Evolutionary conservation across 345 rosid genomes (phyloP), one percentile per base, ranked within the genome.

Genomic region (Mangifera indica): DNA sequence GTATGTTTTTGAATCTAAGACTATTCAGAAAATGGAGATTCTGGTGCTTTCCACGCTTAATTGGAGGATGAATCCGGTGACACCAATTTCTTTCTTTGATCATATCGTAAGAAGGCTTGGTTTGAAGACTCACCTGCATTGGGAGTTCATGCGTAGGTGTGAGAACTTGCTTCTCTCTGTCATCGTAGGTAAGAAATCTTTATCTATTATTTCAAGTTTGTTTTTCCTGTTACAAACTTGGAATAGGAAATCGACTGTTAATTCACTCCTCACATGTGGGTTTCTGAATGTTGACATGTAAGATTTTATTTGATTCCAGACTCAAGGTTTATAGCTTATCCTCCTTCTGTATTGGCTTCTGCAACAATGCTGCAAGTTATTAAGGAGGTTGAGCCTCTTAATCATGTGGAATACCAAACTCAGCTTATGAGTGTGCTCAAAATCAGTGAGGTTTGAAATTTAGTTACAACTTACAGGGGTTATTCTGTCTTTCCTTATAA

Each of bases 61-160:
- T 26, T 94, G 97, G 97, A 83, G 87, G 83, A 92, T 94, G 98
- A 88, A 90, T 69, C 96, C 97, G 17, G 91, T 90, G 56, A 92
- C 98, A 18, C 92, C 97, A 60, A 77, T 90, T 79, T 85, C 93
- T 0, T 94, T 86, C 85, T 85, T 93, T 44, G 86, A 91, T 81
- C 88, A 88, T 82, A 83, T 92, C 69, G 72, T 83, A 18, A 75
- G 92, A 78, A 84, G 94, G 81, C 83, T 88, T 53, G 95, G 93
- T 49, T 74, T 90, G 69, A 82, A 74, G 69, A 81, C 71, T 64
- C 72, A 81, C 61, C 69, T 79, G 78, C 93, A 84, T 66, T 77
- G 85, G 82, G 93, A 92, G 48, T 85, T 92, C 74, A 71, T 85
- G 45, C 67, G 80, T 59, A 80, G 81, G 77, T 90, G 97, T 78